Evolutionary conservation across 1,284 basidiomycete species (phyloP).

Genomic region (Ganoderma leucocontextum): DNA sequence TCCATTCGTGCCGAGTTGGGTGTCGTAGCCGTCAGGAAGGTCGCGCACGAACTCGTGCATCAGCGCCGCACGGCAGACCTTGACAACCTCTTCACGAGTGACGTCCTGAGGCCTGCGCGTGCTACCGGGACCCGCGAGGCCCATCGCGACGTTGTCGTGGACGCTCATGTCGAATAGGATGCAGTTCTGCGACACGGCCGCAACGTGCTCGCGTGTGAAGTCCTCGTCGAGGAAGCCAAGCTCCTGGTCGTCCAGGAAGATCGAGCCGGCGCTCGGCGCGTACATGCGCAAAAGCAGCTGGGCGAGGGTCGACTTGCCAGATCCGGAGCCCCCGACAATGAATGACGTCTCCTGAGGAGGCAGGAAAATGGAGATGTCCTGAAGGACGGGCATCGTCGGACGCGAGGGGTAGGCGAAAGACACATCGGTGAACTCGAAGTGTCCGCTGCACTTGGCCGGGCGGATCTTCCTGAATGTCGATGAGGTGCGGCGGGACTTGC

Average conservation of each 20-base stretch:
- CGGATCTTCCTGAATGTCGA: constrained; percentile 64
- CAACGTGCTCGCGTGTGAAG: constrained; percentile 80
- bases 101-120: constrained; percentile 54
- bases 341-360: constrained; percentile 90
- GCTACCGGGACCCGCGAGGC: constrained; percentile 63
- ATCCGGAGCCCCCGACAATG: constrained; percentile 91
- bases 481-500: constrained; percentile 34
- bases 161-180: constrained; percentile 86
- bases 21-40: constrained; percentile 91
- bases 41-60: constrained; percentile 89
- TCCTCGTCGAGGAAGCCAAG: constrained; percentile 77
- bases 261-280: constrained; percentile 61
- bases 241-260: constrained; percentile 87
- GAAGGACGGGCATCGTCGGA: constrained; percentile 66
- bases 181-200: constrained; percentile 81
- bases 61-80: constrained; percentile 86
- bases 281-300: constrained; percentile 87
- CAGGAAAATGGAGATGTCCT: constrained; percentile 77
- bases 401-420: constrained; percentile 91
- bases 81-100: constrained; percentile 75
- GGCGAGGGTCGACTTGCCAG: constrained; percentile 93
- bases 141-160: constrained; percentile 91
- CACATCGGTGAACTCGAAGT: constrained; percentile 80
- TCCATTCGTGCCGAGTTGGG: constrained; percentile 78
- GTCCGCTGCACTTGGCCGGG: constrained; percentile 72